These are phyloP conservation scores for Botrytis sinoallii DNA, from an alignment of 2,329 filamentous ascomycete genomes.

Conservation along the genomic window DNA sequence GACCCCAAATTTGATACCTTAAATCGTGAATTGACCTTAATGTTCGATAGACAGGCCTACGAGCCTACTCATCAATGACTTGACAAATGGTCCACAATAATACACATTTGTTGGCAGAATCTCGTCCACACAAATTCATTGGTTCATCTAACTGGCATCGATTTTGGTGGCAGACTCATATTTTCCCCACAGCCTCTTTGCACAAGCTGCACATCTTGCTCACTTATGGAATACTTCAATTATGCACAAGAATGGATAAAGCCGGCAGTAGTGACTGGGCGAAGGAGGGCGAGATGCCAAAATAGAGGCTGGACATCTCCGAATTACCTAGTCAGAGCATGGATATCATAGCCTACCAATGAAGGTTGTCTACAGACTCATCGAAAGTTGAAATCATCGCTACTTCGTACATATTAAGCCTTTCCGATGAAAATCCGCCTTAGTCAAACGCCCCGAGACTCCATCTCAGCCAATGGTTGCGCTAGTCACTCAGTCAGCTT, in stretches of 20 bases:
- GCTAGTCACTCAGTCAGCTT: not conserved
- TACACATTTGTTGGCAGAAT: slow-evolving; percentile 13
- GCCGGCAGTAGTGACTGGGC: slow-evolving; percentile 1
- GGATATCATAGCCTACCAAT: not conserved
- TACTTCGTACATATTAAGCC: not conserved
- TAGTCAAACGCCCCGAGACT: slow-evolving; percentile 10
- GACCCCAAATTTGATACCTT: not conserved
- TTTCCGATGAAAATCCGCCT: slow-evolving; percentile 14
- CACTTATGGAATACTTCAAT: not conserved
- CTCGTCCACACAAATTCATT: not conserved
- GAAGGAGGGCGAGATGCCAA: slow-evolving; percentile 12
- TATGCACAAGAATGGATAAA: slow-evolving; percentile 13
- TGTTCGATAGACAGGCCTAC: not conserved
- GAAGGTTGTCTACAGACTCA: not conserved
- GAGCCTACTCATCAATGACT: not conserved
- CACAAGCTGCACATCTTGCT: slow-evolving; percentile 29
- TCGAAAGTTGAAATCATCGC: not conserved
- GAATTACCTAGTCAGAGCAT: not conserved
- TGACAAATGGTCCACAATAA: slow-evolving; percentile 4
- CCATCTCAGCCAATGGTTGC: slow-evolving; percentile 4
- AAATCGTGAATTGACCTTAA: not conserved
- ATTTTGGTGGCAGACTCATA: not conserved
- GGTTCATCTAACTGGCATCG: not conserved
- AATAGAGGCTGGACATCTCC: slow-evolving; percentile 9
- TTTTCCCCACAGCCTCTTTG: slow-evolving; percentile 33